These are phyloP conservation scores for Echinochloa phyllopogon DNA, from an alignment of 176 grass and related monocot genomes.

Conservation along the genomic window DNA sequence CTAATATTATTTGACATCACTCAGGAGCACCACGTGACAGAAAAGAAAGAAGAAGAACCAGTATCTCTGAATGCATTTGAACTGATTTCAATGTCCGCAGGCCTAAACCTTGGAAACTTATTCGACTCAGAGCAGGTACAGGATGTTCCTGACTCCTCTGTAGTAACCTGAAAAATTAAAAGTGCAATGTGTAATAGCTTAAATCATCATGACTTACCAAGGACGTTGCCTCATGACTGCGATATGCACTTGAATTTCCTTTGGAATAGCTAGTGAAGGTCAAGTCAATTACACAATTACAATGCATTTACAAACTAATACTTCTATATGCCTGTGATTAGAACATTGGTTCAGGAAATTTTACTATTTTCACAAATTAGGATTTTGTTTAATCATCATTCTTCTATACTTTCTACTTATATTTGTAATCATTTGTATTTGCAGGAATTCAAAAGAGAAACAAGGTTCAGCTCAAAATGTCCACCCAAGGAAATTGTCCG, in stretches of 20 bases:
- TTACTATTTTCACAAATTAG: neutral
- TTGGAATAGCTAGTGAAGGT: neutral
- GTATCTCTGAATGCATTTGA: constrained; percentile 90
- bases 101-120: constrained; percentile 93
- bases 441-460: constrained; percentile 97
- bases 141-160: neutral
- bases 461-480: constrained; percentile 93
- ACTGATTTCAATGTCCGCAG: constrained; percentile 87
- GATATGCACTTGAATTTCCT: constrained; percentile 14
- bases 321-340: neutral
- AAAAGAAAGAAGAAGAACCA: constrained; percentile 88
- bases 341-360: neutral
- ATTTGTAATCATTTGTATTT: neutral
- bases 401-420: neutral
- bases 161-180: neutral
- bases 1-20: neutral
- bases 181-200: neutral
- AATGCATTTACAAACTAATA: neutral
- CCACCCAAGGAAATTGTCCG: constrained; percentile 80
- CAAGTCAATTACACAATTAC: neutral
- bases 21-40: constrained; percentile 84
- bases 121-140: constrained; percentile 82
- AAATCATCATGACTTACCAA: neutral
- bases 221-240: neutral
- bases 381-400: neutral